Conservation (phyloP, 1,284 basidiomycete species). For the Chalciporus piperatoides region DNA sequence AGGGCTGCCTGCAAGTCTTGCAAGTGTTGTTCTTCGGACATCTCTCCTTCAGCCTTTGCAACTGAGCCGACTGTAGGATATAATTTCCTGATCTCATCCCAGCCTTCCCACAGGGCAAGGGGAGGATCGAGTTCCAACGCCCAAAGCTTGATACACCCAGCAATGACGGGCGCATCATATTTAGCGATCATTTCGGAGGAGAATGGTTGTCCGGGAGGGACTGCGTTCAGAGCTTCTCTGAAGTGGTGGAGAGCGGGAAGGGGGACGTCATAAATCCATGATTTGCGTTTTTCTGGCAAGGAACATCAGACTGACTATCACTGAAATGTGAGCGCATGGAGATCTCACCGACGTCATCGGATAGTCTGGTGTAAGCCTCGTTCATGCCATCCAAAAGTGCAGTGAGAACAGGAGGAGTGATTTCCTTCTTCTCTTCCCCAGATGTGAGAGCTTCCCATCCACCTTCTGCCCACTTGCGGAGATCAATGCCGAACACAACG, state of each 20-base stretch:
- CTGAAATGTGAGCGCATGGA: not conserved
- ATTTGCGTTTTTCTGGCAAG: conserved; percentile 72
- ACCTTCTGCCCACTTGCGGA: conserved; percentile 82
- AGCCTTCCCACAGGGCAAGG: conserved; percentile 78
- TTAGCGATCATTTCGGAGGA: conserved; percentile 62
- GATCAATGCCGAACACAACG: conserved; percentile 85
- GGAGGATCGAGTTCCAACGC: conserved; percentile 83
- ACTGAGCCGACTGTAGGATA: conserved; percentile 73
- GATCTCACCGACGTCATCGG: conserved; percentile 60
- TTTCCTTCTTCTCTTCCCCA: conserved; percentile 56
- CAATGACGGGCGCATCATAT: conserved; percentile 84
- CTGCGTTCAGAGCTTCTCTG: conserved; percentile 74
- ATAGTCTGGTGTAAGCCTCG: conserved; percentile 60
- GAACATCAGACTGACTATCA: conserved; percentile 5
- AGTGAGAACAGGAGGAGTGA: conserved; percentile 71
- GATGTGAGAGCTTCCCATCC: conserved; percentile 53
- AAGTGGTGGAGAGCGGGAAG: conserved; percentile 79
- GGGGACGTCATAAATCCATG: conserved; percentile 93
- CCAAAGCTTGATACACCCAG: conserved; percentile 84
- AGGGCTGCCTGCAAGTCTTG: conserved; percentile 69
- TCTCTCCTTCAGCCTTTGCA: conserved; percentile 49
- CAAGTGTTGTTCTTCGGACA: conserved; percentile 54
- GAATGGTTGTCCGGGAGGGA: conserved; percentile 64
- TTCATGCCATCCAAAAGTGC: conserved; percentile 64
- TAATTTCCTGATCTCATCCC: conserved; percentile 83